Evolutionary conservation across 78 protist genomes (phyloP).

Genomic region (Dictyostelium intermedium): DNA sequence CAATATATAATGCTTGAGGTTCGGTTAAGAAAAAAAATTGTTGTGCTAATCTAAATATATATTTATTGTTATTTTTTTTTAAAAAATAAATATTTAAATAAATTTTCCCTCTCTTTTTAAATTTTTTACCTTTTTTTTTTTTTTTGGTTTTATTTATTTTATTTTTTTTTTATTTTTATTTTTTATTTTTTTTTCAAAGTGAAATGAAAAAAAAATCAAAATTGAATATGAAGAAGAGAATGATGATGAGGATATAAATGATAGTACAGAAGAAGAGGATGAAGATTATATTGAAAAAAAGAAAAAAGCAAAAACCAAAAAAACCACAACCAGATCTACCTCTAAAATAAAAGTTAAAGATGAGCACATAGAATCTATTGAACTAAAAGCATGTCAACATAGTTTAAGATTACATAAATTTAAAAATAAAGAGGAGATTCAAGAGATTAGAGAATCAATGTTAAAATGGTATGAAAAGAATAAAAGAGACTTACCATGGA

Average conservation of each 20-base stretch:
- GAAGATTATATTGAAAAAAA: not conserved
- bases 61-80: not conserved
- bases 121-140: not conserved
- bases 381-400: not conserved
- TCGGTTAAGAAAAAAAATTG: too few species aligned
- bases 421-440: not conserved
- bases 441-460: conserved; percentile 32
- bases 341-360: not conserved
- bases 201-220: conserved; percentile 4
- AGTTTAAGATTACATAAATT: conserved; percentile 27
- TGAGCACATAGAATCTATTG: not conserved
- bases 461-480: conserved; percentile 56
- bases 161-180: not conserved
- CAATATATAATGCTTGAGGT: too few species aligned
- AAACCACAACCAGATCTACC: not conserved
- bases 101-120: not conserved
- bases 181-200: not conserved
- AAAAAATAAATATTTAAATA: too few species aligned
- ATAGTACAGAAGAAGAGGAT: not conserved
- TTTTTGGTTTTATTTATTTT: not conserved
- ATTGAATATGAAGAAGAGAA: conserved; percentile 14
- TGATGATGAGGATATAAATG: not conserved
- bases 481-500: conserved; percentile 84
- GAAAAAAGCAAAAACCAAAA: not conserved
- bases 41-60: too few species aligned